phyloP scores from a whole-genome alignment of 2,329 filamentous ascomycete species.

The Ascochyta koolunga region DNA sequence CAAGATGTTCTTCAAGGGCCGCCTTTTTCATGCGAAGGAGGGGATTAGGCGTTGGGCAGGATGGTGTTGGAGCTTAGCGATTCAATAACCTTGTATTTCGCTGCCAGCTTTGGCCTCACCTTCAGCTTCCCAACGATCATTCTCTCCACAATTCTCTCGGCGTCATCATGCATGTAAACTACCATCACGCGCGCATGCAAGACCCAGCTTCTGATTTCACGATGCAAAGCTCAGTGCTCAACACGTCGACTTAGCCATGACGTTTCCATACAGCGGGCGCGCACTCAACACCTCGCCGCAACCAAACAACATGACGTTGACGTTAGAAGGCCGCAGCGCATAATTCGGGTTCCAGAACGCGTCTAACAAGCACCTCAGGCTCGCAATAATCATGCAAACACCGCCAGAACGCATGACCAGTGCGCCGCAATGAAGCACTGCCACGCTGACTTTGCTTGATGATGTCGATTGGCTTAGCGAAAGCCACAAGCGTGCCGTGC shows the following conservation, averaged over 20 bases:
- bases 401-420: constrained; percentile 19
- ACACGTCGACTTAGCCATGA: neutral
- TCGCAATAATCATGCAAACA: constrained; percentile 9
- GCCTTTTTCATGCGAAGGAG: too few species aligned
- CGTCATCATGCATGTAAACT: too few species aligned
- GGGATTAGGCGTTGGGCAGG: too few species aligned
- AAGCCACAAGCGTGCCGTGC: constrained; percentile 15
- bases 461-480: constrained; percentile 7
- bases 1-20: too few species aligned
- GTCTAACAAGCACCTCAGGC: neutral
- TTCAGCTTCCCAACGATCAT: too few species aligned
- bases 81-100: too few species aligned
- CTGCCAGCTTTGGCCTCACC: too few species aligned
- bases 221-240: too few species aligned
- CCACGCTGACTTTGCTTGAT: constrained; percentile 5
- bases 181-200: too few species aligned
- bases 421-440: constrained; percentile 15
- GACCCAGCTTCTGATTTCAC: too few species aligned
- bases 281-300: neutral
- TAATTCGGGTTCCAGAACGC: neutral
- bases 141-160: too few species aligned
- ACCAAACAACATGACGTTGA: constrained; percentile 8
- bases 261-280: neutral
- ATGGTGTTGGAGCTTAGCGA: too few species aligned
- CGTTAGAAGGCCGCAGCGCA: neutral